Conservation (phyloP, 768 basidiomycete genomes). For the Mycena leptocephala region DNA sequence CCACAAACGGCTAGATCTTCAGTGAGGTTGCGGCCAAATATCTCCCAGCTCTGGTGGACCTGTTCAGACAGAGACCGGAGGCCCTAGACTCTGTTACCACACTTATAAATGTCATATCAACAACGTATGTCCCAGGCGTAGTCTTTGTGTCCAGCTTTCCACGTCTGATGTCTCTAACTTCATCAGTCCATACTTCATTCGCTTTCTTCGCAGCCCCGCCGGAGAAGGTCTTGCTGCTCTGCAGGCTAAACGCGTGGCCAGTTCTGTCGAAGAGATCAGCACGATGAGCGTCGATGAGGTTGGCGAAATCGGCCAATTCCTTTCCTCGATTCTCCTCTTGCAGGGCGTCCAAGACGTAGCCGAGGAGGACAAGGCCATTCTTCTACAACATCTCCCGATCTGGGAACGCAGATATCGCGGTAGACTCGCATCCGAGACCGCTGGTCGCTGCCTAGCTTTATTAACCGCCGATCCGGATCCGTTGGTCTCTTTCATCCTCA, state of each 20-base stretch:
- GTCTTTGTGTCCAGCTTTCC: not conserved
- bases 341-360: conserved; percentile 53
- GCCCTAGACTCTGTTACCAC: conserved; percentile 42
- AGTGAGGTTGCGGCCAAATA: conserved; percentile 58
- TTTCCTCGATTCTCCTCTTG: conserved; percentile 56
- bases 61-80: conserved; percentile 44
- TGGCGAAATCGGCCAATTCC: conserved; percentile 56
- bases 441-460: conserved; percentile 53
- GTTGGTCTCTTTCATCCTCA: conserved; percentile 35
- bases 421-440: conserved; percentile 50
- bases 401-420: conserved; percentile 51
- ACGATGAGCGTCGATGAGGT: conserved; percentile 45
- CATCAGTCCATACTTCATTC: conserved; percentile 59
- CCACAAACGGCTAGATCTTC: not conserved
- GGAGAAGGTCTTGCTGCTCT: conserved; percentile 52
- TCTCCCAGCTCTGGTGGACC: conserved; percentile 50
- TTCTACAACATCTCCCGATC: conserved; percentile 50
- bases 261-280: conserved; percentile 36
- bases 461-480: conserved; percentile 47
- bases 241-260: conserved; percentile 55
- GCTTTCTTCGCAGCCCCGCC: conserved; percentile 51
- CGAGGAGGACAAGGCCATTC: conserved; percentile 47
- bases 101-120: conserved; percentile 52
- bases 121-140: conserved; percentile 47
- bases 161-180: not conserved